phyloP scores from a whole-genome alignment of 225 moss, liverwort and hornwort genomes.

The Rhytidiadelphus loreus region DNA sequence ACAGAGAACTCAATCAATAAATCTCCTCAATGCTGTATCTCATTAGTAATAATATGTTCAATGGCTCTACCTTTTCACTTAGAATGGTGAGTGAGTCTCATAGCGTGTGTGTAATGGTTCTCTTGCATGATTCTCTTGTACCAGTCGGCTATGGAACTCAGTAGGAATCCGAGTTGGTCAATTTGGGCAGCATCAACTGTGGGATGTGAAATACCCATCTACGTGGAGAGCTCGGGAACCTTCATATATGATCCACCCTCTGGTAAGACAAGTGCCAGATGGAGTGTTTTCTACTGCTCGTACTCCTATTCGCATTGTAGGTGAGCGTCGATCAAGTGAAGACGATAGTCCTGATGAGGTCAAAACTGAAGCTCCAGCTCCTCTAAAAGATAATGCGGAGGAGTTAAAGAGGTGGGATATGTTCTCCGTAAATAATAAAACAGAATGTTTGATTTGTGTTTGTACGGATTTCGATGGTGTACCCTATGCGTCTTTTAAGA shows the following conservation, averaged over 20 bases:
- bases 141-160: slow-evolving; percentile 70
- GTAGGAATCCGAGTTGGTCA: slow-evolving; percentile 63
- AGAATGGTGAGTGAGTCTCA: neutral
- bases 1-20: neutral
- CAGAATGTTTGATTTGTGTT: neutral
- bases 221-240: slow-evolving; percentile 63
- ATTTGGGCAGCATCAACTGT: slow-evolving; percentile 66
- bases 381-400: neutral
- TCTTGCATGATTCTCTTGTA: neutral
- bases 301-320: slow-evolving; percentile 8
- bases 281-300: slow-evolving; percentile 28
- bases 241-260: slow-evolving; percentile 63
- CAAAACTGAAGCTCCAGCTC: neutral
- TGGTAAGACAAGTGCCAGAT: slow-evolving; percentile 42
- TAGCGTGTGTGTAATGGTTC: neutral
- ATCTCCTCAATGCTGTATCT: neutral
- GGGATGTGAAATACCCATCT: slow-evolving; percentile 39
- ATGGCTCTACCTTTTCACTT: neutral
- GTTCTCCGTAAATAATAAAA: neutral
- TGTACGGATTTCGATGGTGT: neutral
- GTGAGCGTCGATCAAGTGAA: neutral
- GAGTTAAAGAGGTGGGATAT: slow-evolving; percentile 13
- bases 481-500: neutral
- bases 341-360: neutral
- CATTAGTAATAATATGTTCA: neutral